phyloP scores from a whole-genome alignment of 2,329 filamentous ascomycete species.

The Calonectria fujianensis region DNA sequence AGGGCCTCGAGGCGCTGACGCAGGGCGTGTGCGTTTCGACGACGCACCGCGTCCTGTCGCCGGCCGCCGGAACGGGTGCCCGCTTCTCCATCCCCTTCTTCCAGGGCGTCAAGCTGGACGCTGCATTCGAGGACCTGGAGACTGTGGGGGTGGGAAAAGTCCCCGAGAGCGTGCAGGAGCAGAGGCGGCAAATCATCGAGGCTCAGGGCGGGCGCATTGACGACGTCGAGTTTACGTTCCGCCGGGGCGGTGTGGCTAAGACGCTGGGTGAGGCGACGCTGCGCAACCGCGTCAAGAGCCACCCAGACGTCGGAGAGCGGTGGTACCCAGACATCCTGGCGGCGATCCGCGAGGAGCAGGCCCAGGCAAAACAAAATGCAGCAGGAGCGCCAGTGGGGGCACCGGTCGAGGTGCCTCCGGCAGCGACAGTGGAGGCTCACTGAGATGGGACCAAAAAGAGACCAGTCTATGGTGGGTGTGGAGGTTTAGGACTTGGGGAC shows the following conservation, averaged over 20 bases:
- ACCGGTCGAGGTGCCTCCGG: slow-evolving; percentile 46
- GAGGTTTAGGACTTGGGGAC: slow-evolving; percentile 36
- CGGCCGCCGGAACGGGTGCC: slow-evolving; percentile 80
- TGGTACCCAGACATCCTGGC: slow-evolving; percentile 82
- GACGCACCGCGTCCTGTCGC: slow-evolving; percentile 88
- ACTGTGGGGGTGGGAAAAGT: slow-evolving; percentile 73
- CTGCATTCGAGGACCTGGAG: slow-evolving; percentile 86
- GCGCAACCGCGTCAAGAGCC: slow-evolving; percentile 89
- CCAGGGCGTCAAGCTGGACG: slow-evolving; percentile 88
- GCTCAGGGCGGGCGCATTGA: slow-evolving; percentile 76
- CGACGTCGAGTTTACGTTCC: slow-evolving; percentile 92
- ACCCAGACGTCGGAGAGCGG: slow-evolving; percentile 88
- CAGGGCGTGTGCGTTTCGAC: slow-evolving; percentile 88
- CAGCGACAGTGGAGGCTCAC: slow-evolving; percentile 58
- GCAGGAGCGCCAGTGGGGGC: slow-evolving; percentile 45
- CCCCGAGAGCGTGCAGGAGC: slow-evolving; percentile 77
- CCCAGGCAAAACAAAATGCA: slow-evolving; percentile 60
- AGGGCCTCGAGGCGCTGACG: slow-evolving; percentile 90
- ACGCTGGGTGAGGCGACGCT: slow-evolving; percentile 88
- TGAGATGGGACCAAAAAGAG: slow-evolving; percentile 43
- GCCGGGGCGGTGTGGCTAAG: slow-evolving; percentile 78
- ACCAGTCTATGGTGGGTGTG: slow-evolving; percentile 35
- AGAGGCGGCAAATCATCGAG: slow-evolving; percentile 76
- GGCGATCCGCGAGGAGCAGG: slow-evolving; percentile 76
- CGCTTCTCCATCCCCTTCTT: slow-evolving; percentile 91